phyloP scores from a whole-genome alignment of 495 filamentous ascomycete species.

The Podospora fimiseda region DNA sequence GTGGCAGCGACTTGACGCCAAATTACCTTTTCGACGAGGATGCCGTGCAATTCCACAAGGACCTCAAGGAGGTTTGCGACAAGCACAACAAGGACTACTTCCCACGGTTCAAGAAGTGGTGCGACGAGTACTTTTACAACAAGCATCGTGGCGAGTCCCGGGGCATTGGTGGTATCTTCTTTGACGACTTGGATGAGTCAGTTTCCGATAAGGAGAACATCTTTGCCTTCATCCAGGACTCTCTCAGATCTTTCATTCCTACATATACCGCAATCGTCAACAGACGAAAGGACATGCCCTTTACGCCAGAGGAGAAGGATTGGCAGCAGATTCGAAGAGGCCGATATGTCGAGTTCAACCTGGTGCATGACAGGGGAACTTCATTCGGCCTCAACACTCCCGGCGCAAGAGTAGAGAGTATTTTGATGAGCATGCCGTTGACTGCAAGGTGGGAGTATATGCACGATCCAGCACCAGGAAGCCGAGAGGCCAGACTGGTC shows the following conservation, averaged over 20 bases:
- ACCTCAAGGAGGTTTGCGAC: constrained; percentile 88
- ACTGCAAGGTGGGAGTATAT: constrained; percentile 95
- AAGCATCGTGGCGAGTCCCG: constrained; percentile 86
- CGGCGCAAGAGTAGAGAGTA: constrained; percentile 86
- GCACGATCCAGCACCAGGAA: constrained; percentile 72
- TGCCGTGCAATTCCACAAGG: constrained; percentile 91
- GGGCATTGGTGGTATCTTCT: constrained; percentile 95
- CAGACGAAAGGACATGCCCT: constrained; percentile 85
- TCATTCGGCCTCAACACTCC: constrained; percentile 92
- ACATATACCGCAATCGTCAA: constrained; percentile 86
- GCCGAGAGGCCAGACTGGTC: constrained; percentile 66
- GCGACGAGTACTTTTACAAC: constrained; percentile 93
- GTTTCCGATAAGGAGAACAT: constrained; percentile 77
- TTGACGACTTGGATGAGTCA: constrained; percentile 87
- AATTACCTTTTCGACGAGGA: constrained; percentile 95
- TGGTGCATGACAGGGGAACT: constrained; percentile 94
- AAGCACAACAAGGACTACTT: constrained; percentile 90
- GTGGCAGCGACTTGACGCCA: constrained; percentile 89
- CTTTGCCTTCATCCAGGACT: constrained; percentile 85
- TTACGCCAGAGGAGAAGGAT: constrained; percentile 73
- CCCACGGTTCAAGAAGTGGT: constrained; percentile 95
- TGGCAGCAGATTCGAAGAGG: constrained; percentile 96
- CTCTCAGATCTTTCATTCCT: constrained; percentile 79
- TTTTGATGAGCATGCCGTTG: constrained; percentile 91
- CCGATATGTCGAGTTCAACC: constrained; percentile 96